Conservation (phyloP, 805 yeast genomes). For the Candida gorgasii region DNA sequence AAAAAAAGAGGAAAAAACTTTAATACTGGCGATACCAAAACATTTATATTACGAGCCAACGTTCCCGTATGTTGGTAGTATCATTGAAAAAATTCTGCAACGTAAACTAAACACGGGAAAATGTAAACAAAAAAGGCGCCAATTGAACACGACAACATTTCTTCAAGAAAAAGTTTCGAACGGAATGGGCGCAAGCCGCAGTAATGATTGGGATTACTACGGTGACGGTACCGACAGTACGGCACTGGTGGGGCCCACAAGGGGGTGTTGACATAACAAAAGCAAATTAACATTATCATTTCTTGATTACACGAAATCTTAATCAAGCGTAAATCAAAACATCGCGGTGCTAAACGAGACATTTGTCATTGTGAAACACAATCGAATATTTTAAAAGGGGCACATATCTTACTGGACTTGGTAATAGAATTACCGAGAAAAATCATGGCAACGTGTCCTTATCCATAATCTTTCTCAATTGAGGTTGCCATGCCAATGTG, state of each 20-base stretch:
- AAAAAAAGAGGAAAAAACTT: neutral
- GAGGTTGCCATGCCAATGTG: neutral
- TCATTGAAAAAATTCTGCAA: neutral
- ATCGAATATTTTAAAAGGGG: neutral
- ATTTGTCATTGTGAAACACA: neutral
- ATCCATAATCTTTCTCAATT: neutral
- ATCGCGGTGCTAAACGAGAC: constrained; percentile 6
- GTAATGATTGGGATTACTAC: too few relatives aligned
- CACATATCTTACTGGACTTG: constrained; percentile 1
- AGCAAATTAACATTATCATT: neutral
- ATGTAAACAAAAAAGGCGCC: constrained; percentile 5
- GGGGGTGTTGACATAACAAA: constrained; percentile 7
- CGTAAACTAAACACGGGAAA: constrained; percentile 1
- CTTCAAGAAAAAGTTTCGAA: neutral
- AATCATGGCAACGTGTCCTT: neutral
- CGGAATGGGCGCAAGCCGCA: too few relatives aligned
- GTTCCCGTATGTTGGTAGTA: neutral
- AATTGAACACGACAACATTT: neutral
- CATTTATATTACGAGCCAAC: neutral
- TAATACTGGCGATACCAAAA: constrained; percentile 2
- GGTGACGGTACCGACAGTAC: neutral
- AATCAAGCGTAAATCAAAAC: constrained; percentile 4
- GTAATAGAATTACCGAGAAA: constrained; percentile 3
- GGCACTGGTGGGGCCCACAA: too few relatives aligned
- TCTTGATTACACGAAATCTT: constrained; percentile 4